Conservation (phyloP, 345 rosid genomes). For the Bruguiera sexangula region DNA sequence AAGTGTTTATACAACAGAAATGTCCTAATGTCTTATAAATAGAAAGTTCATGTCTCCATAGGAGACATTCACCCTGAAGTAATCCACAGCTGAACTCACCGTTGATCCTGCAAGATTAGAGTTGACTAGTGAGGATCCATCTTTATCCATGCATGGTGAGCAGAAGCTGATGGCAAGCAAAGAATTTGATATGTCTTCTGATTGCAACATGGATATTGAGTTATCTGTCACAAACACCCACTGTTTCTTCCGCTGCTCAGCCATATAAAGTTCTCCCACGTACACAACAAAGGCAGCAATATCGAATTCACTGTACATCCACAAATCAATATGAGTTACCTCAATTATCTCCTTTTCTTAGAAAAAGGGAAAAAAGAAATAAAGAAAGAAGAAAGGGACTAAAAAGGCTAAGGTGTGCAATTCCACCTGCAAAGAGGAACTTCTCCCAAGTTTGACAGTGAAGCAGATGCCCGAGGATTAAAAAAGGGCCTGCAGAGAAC, state of each 20-base stretch:
- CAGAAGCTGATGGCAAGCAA: constrained; percentile 84
- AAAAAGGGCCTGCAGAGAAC: constrained; percentile 67
- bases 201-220: constrained; percentile 35
- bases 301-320: constrained; percentile 72
- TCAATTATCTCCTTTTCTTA: background rate
- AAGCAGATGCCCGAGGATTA: constrained; percentile 60
- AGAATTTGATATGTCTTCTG: constrained; percentile 47
- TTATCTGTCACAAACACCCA: constrained; percentile 89
- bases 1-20: too few species aligned
- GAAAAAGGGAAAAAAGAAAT: background rate
- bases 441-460: constrained; percentile 60
- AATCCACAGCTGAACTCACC: constrained; percentile 38
- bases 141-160: constrained; percentile 46
- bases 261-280: constrained; percentile 65
- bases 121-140: constrained; percentile 50
- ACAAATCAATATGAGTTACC: background rate
- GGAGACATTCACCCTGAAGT: background rate
- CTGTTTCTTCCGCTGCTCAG: constrained; percentile 63
- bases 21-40: too few species aligned
- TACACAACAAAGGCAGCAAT: constrained; percentile 63
- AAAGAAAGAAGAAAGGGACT: background rate
- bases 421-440: constrained; percentile 71
- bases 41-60: background rate
- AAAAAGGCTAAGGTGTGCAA: constrained; percentile 7
- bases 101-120: constrained; percentile 73